These are phyloP conservation scores for Saturnispora saitoi DNA, from an alignment of 805 yeast genomes.

Conservation along the genomic window DNA sequence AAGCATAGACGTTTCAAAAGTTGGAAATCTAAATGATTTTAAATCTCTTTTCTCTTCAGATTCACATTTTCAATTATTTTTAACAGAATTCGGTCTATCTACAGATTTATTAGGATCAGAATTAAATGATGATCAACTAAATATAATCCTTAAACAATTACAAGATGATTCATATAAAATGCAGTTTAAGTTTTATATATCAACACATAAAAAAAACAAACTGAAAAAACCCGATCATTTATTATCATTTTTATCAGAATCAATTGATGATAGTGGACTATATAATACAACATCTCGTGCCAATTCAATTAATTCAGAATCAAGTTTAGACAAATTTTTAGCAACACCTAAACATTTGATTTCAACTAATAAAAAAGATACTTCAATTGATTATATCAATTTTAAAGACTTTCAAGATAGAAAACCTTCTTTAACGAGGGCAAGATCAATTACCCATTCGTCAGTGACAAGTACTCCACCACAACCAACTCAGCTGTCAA, in stretches of 20 bases:
- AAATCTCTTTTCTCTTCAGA: slow-evolving; percentile 34
- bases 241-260: slow-evolving; percentile 2
- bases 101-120: slow-evolving; percentile 9
- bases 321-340: slow-evolving; percentile 34
- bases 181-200: neutral
- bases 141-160: neutral
- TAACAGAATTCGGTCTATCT: slow-evolving; percentile 10
- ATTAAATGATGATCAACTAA: slow-evolving; percentile 5
- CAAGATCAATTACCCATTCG: slow-evolving; percentile 23
- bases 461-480: slow-evolving; percentile 7
- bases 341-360: slow-evolving; percentile 64
- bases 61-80: slow-evolving; percentile 5
- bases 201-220: neutral
- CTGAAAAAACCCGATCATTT: neutral
- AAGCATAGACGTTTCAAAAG: slow-evolving; percentile 36
- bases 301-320: slow-evolving; percentile 42
- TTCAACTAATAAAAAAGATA: slow-evolving; percentile 30
- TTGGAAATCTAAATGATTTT: slow-evolving; percentile 31
- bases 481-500: neutral
- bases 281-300: slow-evolving; percentile 46
- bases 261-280: slow-evolving; percentile 19
- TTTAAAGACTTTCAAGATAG: slow-evolving; percentile 38
- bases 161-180: neutral
- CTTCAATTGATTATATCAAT: slow-evolving; percentile 42
- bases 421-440: slow-evolving; percentile 22